Percentiles rank a stretch among this genome's conserved stretches.
Evolutionary conservation across 345 rosid species (phyloP).

Genomic region (Populus tremula): DNA sequence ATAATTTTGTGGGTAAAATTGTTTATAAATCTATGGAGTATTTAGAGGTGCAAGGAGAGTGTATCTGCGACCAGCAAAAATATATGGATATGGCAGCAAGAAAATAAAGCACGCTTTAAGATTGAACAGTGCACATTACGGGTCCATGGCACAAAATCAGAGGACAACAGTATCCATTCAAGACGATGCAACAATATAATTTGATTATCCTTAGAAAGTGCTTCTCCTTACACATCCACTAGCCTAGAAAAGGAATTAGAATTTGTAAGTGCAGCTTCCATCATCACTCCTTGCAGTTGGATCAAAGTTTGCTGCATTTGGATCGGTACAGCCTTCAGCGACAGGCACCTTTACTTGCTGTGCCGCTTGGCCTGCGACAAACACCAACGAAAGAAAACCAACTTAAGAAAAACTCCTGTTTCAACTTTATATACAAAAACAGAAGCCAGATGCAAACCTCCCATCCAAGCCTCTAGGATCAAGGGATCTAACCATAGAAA

Average conservation of each 20-base stretch:
- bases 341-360: conserved; percentile 72
- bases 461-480: conserved; percentile 36
- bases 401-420: not conserved
- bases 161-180: not conserved
- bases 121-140: not conserved
- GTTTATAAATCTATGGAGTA: not conserved
- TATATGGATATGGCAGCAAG: not conserved
- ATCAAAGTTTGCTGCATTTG: conserved; percentile 60
- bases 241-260: conserved; percentile 22
- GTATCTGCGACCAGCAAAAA: not conserved
- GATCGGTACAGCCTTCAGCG: conserved; percentile 89
- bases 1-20: not conserved
- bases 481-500: conserved; percentile 67
- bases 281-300: conserved; percentile 95
- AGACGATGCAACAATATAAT: not conserved
- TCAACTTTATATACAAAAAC: not conserved
- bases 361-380: conserved; percentile 68
- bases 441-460: conserved; percentile 30
- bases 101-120: not conserved
- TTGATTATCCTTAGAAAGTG: not conserved
- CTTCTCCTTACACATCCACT: not conserved
- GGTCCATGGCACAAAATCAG: conserved; percentile 3
- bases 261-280: conserved; percentile 65
- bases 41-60: not conserved
- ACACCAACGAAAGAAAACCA: not conserved